Evolutionary conservation across 257 asterid species (phyloP), one percentile per base, ranked within the genome.

Genomic region (Fraxinus anomala): DNA sequence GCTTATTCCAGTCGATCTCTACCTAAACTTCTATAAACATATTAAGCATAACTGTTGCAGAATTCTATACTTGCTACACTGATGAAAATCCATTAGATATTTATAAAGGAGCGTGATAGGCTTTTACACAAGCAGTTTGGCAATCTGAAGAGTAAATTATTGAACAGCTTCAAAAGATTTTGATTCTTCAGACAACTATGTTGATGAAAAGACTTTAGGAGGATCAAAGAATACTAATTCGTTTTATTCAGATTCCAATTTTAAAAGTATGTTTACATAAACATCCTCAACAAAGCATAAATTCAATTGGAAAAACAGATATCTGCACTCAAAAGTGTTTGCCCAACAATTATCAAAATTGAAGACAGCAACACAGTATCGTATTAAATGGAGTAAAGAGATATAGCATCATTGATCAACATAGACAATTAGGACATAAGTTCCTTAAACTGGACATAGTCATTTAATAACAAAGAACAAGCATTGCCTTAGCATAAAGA

Each of bases 401-500:
- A 21, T 56, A 7, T 56, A 51, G 28, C 12, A 56, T 17, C 28
- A 56, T 56, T n/a, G 66, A 56, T 59, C 67, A 21, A 59, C 14
- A 44, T 49, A 66, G 10, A 73, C 51, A 51, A 54, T 9, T 73
- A 24, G 24, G 68, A 17, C 68, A 68, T 14, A 30, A 19, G 39
- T 59, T 66, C 28, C 28, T 56, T 24, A 13, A 12, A 56, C 31
- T 12, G 12, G 39, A 63, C 54, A 40, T 4, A 77, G 66, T 61
- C 51, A 63, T 40, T 77, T 47, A 56, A 26, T 39, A 73, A 49
- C 70, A 31, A 42, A 73, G 33, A 79, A 59, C 70, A 67, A 73
- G 79, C 73, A 76, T 24, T 66, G 24, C 31, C 78, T 70, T 39
- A 83, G 34, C 82, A 79, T 81, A 44, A 70, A 79, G 13, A 59